Conservation (phyloP, 768 basidiomycete genomes). For the Mycena maculata region DNA sequence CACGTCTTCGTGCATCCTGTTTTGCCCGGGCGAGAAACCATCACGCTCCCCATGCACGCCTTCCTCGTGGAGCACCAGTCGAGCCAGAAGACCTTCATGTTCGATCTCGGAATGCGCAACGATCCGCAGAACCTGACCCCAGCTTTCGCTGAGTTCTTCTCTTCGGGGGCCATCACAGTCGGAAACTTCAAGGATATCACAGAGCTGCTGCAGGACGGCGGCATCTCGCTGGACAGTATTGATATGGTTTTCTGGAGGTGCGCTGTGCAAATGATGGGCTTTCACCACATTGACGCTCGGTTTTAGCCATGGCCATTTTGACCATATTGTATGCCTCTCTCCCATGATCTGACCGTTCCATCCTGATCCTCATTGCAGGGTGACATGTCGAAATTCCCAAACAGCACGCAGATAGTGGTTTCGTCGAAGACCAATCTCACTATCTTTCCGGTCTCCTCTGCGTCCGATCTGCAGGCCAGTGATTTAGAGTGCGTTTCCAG, state of each 20-base stretch:
- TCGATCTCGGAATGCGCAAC: slow-evolving; percentile 31
- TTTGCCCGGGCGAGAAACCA: slow-evolving; percentile 22
- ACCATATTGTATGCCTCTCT: slow-evolving; percentile 18
- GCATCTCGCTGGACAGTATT: slow-evolving; percentile 24
- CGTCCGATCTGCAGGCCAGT: slow-evolving; percentile 19
- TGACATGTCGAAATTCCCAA: slow-evolving; percentile 35
- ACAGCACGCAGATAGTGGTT: slow-evolving; percentile 17
- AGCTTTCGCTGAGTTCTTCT: slow-evolving; percentile 16
- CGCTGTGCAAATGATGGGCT: neutral
- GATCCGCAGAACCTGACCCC: slow-evolving; percentile 30
- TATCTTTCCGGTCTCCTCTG: slow-evolving; percentile 7
- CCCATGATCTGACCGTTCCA: neutral
- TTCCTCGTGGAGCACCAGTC: slow-evolving; percentile 27
- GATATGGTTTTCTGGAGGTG: slow-evolving; percentile 29
- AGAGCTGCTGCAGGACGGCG: slow-evolving; percentile 24
- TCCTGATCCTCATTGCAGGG: neutral
- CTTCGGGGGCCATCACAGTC: slow-evolving; percentile 15
- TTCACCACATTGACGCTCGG: neutral
- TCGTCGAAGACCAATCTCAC: slow-evolving; percentile 13
- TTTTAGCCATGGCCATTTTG: slow-evolving; percentile 29
- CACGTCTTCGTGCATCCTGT: slow-evolving; percentile 25
- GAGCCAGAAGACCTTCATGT: slow-evolving; percentile 24
- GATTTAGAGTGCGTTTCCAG: slow-evolving; percentile 24
- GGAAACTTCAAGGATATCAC: slow-evolving; percentile 30
- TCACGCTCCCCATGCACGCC: slow-evolving; percentile 26